Base-by-base conservation (phyloP, 306 rosid species). In the Rubus parviflorus region DNA sequence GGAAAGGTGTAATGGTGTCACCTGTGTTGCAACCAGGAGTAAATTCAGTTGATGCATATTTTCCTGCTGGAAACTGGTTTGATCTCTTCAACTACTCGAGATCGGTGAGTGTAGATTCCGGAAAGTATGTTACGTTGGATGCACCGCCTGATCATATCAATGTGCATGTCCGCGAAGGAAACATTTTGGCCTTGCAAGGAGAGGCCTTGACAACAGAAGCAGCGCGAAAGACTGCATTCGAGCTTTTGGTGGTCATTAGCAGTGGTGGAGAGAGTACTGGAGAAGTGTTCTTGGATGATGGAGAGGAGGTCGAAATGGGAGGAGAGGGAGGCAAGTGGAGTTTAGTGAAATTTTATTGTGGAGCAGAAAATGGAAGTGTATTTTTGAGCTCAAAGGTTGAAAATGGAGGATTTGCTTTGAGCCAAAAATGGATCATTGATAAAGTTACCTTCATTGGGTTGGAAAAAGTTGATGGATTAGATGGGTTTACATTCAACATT, bases 51-150 rank as follows among this genome's bases (percentile, higher is more conserved):
- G 66, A 84, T 80, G 97, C 97, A 70, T 94, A 94, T 80, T 86
- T 94, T 77, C 96, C 98, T 3, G 68, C 81, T 40, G 97, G 98
- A 85, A 90, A 73, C 69, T 92, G 97, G 97, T 94, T 94, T 83
- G 93, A 88, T 75, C 97, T 94, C 79, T 94, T 92, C 63, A 88
- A 94, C 77, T 23, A 81, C 63, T 86, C 93, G 0, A 81, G 83
- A 22, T 87, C 96, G 3, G 89, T 90, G 52, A 88, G 41, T 41
- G 82, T 78, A 23, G 25, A 70, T 52, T 57, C 87, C 10, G 98
- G 98, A 25, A 63, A 84, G 77, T 11, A 77, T 61, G 60, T 94
- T 8, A 89, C 69, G 20, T 85, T 94, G 6, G 79, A 88, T 68
- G 93, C 98, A 58, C 95, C 97, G 3, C 45, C 84, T 17, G 90